Conservation (phyloP, 2,329 filamentous ascomycete genomes). For the Septoria petroselini region DNA sequence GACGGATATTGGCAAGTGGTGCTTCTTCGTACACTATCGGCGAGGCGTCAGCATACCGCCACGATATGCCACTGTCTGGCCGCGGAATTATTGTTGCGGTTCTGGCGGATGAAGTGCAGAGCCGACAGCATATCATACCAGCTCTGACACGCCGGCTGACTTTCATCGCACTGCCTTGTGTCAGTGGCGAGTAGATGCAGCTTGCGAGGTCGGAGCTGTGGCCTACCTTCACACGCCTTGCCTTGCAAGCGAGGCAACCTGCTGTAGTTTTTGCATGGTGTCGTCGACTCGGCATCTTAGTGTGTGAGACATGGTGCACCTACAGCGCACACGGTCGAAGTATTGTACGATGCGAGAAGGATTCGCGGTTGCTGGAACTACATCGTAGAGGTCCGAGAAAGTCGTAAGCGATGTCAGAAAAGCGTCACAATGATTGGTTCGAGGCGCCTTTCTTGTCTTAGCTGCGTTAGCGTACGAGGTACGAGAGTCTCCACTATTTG, state of each 20-base stretch:
- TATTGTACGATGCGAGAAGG: constrained; percentile 19
- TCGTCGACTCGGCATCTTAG: constrained; percentile 30
- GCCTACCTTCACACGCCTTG: constrained; percentile 33
- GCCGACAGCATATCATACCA: constrained; percentile 13
- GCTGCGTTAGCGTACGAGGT: neutral
- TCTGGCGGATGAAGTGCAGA: too few relatives aligned
- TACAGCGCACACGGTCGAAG: neutral
- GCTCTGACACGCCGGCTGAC: constrained; percentile 29
- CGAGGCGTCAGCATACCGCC: too few relatives aligned
- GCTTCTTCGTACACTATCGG: constrained; percentile 21
- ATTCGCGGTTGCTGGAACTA: neutral
- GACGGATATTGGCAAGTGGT: constrained; percentile 26
- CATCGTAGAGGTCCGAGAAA: neutral
- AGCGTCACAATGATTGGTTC: neutral
- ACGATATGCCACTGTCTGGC: too few relatives aligned
- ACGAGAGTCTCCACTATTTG: neutral
- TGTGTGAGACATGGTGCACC: constrained; percentile 3
- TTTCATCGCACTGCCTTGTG: constrained; percentile 31
- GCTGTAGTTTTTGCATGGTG: constrained; percentile 33
- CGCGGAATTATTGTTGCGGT: too few relatives aligned
- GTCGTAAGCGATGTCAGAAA: neutral
- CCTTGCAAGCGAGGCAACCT: constrained; percentile 32
- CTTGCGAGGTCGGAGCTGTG: neutral
- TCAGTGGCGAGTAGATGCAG: neutral
- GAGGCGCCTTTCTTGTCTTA: too few relatives aligned